Percentiles rank a stretch among this genome's conserved stretches.
phyloP scores from a whole-genome alignment of 164 flowering plant species.

The Annona squamosa region DNA sequence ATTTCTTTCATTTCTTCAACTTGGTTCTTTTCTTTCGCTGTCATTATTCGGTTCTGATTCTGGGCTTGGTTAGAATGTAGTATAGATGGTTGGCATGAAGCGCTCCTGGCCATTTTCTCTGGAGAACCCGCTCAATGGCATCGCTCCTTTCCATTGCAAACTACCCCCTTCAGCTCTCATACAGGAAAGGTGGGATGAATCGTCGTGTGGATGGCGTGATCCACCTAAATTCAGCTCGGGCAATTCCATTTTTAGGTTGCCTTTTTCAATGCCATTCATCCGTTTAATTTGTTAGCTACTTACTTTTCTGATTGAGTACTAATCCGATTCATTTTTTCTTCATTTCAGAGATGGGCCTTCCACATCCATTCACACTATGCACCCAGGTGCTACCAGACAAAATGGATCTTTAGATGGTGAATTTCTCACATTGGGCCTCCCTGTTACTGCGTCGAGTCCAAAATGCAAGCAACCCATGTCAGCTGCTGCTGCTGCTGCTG shows the following conservation, averaged over 20 bases:
- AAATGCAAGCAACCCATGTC: slow-evolving; percentile 9
- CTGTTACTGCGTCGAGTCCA: slow-evolving; percentile 7
- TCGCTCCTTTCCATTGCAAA: slow-evolving; percentile 31
- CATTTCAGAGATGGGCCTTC: slow-evolving; percentile 2
- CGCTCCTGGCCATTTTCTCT: slow-evolving; percentile 51
- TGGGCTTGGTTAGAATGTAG: slow-evolving; percentile 28
- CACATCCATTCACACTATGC: slow-evolving; percentile 1
- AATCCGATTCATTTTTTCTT: not conserved
- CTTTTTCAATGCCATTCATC: not conserved
- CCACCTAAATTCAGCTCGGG: not conserved
- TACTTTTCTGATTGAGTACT: not conserved
- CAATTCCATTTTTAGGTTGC: slow-evolving; percentile 1
- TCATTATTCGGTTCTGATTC: slow-evolving; percentile 13
- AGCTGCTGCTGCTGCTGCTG: not conserved
- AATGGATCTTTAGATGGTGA: slow-evolving; percentile 13
- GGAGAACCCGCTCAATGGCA: slow-evolving; percentile 13
- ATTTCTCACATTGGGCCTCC: slow-evolving; percentile 24
- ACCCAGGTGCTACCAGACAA: slow-evolving; percentile 5
- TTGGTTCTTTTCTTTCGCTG: not conserved
- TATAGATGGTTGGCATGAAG: slow-evolving; percentile 59
- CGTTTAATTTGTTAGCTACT: not conserved
- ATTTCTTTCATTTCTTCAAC: not conserved
- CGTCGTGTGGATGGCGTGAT: not conserved
- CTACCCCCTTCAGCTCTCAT: not conserved
- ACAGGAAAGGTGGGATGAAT: not conserved